Evolutionary conservation across 2,329 filamentous ascomycete genomes (phyloP).

Genomic region (Botrytis tulipae): DNA sequence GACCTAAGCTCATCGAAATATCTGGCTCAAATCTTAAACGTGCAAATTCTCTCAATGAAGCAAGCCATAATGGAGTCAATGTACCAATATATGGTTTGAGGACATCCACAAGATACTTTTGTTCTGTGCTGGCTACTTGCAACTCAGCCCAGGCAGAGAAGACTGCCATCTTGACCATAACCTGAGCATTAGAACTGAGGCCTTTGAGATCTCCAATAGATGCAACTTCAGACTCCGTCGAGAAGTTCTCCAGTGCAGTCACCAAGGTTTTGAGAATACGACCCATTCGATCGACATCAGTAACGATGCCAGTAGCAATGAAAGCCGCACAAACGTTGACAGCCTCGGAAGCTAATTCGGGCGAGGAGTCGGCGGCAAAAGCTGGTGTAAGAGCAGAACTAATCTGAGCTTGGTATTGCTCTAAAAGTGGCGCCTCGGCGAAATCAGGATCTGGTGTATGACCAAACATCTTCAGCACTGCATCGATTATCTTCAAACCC

Average conservation of each 20-base stretch:
- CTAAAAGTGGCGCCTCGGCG: slow-evolving; percentile 90
- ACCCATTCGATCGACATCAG: slow-evolving; percentile 97
- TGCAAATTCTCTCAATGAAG: slow-evolving; percentile 90
- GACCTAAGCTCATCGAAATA: slow-evolving; percentile 85
- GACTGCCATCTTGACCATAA: slow-evolving; percentile 98
- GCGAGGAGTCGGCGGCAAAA: slow-evolving; percentile 92
- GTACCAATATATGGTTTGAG: slow-evolving; percentile 86
- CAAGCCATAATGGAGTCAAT: slow-evolving; percentile 89
- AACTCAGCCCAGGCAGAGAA: slow-evolving; percentile 97
- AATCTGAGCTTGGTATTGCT: slow-evolving; percentile 98
- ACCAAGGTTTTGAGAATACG: slow-evolving; percentile 93
- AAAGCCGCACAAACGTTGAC: slow-evolving; percentile 98
- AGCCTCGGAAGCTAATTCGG: slow-evolving; percentile 91
- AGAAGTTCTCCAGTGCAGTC: slow-evolving; percentile 87
- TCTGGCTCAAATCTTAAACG: slow-evolving; percentile 93
- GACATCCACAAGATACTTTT: slow-evolving; percentile 84
- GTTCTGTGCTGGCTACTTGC: slow-evolving; percentile 90
- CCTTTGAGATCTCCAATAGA: slow-evolving; percentile 91
- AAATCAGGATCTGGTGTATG: slow-evolving; percentile 96
- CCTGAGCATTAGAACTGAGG: slow-evolving; percentile 90
- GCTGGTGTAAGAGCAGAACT: slow-evolving; percentile 94
- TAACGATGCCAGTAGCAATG: slow-evolving; percentile 95
- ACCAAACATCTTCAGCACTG: slow-evolving; percentile 92
- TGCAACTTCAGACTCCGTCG: slow-evolving; percentile 73
- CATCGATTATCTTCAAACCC: slow-evolving; percentile 90